Evolutionary conservation across 495 filamentous ascomycete genomes (phyloP), one percentile per base, ranked within the genome.

Genomic region (Aspergillus baeticus): DNA sequence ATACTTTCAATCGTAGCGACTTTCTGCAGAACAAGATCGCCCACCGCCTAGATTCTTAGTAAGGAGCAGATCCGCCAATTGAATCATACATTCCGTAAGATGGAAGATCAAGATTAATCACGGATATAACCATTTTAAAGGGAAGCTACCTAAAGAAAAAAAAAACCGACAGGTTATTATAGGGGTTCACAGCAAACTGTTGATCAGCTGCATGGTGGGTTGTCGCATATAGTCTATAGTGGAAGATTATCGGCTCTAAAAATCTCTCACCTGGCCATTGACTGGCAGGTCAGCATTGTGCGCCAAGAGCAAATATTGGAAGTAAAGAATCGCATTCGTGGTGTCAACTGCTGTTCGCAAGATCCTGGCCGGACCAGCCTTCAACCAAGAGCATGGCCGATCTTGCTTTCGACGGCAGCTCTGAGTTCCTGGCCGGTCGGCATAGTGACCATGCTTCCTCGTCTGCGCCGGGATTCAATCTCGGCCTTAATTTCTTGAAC

Each of bases 401-500:
- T 67, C 63, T 75, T 79, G 45, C 68, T 57, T 61, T 80, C 78
- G 23, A 82, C 69, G 6, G 73, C 73, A 62, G 54, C 63, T 56
- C 74, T 79, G 60, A 81, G 46, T 45, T 78, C 77, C 38, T 74
- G 67, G 1, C 75, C 73, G 15, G 67, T 73, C 6, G 79, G 77
- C 69, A 81, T 77, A 20, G 62, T 74, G n/a, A 70, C 71, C 1
- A 63, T 70, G 56, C 71, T 76, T n/a, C 85, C 81, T 45, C 76
- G 76, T 62, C 68, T 71, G 63, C 76, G 83, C 65, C 75, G 81
- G 45, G 73, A 76, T 55, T 88, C 86, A 54, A 88, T 80, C 64
- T 91, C 91, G 36, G 67, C 77, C 63, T 73, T 86, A 10, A 96
- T 77, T 73, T 97, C 92, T 21, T 74, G 73, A 0, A 96, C 79